A percentile compares a stretch with the other conserved stretches of the same genome.
These are phyloP conservation scores for Cladosporium sp. DNA, from an alignment of 2,329 filamentous ascomycete genomes.

Conservation along the genomic window DNA sequence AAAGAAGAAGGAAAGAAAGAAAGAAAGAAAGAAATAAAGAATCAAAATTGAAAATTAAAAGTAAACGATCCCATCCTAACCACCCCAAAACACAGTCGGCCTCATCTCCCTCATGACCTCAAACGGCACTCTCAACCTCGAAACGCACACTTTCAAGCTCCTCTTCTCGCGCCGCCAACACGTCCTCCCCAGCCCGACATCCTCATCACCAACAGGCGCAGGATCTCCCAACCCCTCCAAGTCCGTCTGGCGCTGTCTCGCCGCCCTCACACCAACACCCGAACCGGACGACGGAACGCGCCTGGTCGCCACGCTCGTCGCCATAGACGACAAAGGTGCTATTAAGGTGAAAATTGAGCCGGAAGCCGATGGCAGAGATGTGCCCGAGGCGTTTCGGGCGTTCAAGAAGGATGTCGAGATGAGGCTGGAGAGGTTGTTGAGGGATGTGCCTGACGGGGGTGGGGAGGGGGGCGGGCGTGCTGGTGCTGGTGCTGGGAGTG, in stretches of 20 bases:
- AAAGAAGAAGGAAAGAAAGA: no score
- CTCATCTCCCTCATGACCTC: conserved; percentile 17
- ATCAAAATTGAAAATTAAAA: no score
- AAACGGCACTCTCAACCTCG: conserved; percentile 18
- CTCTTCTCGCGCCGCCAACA: conserved; percentile 20
- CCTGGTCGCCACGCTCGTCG: conserved; percentile 22
- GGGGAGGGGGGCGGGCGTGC: no score
- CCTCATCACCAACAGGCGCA: neutral
- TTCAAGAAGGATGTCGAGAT: conserved; percentile 24
- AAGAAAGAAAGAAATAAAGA: no score
- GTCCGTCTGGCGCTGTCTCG: neutral
- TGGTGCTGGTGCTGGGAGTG: neutral
- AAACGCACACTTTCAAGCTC: conserved; percentile 22
- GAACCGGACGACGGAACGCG: conserved; percentile 11
- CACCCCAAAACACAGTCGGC: no score
- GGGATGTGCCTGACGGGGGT: conserved; percentile 16
- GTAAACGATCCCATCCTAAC: no score
- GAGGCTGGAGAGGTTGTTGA: conserved; percentile 19
- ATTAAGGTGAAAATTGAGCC: conserved; percentile 25
- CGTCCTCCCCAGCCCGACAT: neutral
- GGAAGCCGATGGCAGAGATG: conserved; percentile 17
- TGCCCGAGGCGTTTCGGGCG: conserved; percentile 21
- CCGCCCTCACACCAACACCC: neutral
- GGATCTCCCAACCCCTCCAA: conserved; percentile 20
- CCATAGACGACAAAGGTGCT: conserved; percentile 16